Base-by-base conservation (phyloP, 768 basidiomycete species). In the Pleurotus djamor region DNA sequence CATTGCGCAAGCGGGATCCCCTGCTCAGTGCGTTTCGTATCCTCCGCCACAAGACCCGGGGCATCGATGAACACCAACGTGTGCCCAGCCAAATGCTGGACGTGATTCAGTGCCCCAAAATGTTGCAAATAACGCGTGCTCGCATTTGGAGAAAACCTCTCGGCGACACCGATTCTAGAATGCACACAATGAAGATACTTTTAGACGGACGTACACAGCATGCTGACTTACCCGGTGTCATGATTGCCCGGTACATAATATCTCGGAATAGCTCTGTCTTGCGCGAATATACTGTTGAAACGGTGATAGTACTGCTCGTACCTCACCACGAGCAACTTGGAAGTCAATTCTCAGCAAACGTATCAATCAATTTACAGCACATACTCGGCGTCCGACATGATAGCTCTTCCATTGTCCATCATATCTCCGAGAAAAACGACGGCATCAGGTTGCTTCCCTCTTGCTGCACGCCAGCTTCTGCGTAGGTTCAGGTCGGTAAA, bases 231-330 rank as follows among this genome's bases (percentile, higher is more conserved):
- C 85, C 91, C 92, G 36, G 90, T 79, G 66, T 98, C 96, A 67
- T 95, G 94, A 68, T 98, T 98, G 5, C 96, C 96, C 2, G 94
- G 89, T 33, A 96, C 79, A 67, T 85, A 89, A 71, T 87, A 88
- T 60, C 79, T 74, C 0, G 88, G 86, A 3, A 83, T 75, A 14
- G 70, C 62, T 8, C 76, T 63, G 5, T 80, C 71, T 17, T 75
- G 59, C 33, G 76, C 71, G 73, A 96, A 96, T 36, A 94, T 93
- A 48, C 74, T 75, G 59, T 76, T 79, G 76, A 93, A 97, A 49
- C 88, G 81, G 17, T 68, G 67, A 60, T 79, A 83, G 66, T 95
- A 95, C 4, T 69, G 61, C 58, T 87, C 83, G 66, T 96, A 96
- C 71, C 96, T 97, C 69, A 2, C 14, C 28, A 16, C 51, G 45